Conservation (phyloP, 352 stramenopile genomes). For the Phytophthora fragariaefolia region DNA sequence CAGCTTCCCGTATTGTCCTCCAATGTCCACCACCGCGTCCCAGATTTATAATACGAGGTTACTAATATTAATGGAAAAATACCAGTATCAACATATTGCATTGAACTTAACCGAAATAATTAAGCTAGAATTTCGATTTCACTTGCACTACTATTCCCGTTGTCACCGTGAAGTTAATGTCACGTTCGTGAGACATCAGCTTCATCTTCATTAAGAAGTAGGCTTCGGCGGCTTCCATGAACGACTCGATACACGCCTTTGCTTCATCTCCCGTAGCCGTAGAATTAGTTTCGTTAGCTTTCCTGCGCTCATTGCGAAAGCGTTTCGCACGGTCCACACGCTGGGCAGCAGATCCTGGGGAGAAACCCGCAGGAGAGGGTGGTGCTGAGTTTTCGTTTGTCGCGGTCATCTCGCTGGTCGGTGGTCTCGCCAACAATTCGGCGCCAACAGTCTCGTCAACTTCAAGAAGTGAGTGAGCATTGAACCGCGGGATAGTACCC, state of each 20-base stretch:
- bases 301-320: neutral
- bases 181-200: neutral
- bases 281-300: conserved; percentile 5
- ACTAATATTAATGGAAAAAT: no score
- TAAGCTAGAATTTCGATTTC: no score
- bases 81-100: no score
- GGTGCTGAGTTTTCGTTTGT: no score
- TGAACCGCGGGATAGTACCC: neutral
- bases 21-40: neutral
- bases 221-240: neutral
- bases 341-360: neutral
- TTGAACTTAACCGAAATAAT: no score
- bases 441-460: neutral
- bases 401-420: no score
- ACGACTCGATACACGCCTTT: neutral
- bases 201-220: neutral
- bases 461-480: no score
- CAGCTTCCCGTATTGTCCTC: neutral
- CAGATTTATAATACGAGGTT: neutral
- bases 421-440: neutral
- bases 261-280: neutral
- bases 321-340: neutral
- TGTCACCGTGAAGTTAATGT: neutral
- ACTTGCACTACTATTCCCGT: no score
- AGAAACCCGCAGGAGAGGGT: no score